phyloP scores from a whole-genome alignment of 257 asterid species.

The Plantago major region DNA sequence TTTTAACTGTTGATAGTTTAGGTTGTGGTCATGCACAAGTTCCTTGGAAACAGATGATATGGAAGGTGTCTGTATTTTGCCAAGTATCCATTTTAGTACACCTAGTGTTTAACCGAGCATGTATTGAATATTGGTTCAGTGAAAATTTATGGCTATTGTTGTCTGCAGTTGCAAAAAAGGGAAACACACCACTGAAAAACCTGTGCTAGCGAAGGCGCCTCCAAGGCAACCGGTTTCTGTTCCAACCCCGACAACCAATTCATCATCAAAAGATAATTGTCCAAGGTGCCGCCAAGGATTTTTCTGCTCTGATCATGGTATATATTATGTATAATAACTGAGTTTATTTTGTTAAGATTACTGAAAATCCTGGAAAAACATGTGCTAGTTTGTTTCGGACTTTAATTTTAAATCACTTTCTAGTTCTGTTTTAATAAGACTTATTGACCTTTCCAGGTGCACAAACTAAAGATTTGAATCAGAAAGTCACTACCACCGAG shows the following conservation, averaged over 20 bases:
- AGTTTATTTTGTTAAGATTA: background rate
- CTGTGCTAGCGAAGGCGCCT: conserved; percentile 37
- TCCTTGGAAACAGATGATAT: too few species aligned
- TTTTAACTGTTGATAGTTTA: too few species aligned
- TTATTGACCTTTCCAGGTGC: conserved; percentile 39
- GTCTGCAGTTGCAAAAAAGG: conserved; percentile 51
- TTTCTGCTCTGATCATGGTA: conserved; percentile 59
- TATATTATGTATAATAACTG: background rate
- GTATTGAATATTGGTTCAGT: background rate
- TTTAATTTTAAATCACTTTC: background rate
- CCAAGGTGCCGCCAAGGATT: conserved; percentile 93
- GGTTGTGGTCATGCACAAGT: too few species aligned
- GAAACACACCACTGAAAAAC: conserved; percentile 50
- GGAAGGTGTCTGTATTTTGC: too few species aligned
- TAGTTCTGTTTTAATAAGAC: background rate
- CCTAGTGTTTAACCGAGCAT: background rate
- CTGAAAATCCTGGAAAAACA: background rate
- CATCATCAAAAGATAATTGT: conserved; percentile 50
- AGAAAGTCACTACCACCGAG: conserved; percentile 28
- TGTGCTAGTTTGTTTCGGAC: background rate
- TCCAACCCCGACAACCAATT: conserved; percentile 27
- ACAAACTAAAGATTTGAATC: conserved; percentile 38
- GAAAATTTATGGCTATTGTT: conserved; percentile 35
- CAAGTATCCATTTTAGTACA: too few species aligned
- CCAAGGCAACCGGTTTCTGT: conserved; percentile 34